These are phyloP conservation scores for Phytophthora niederhauseri DNA, from an alignment of 352 stramenopile species.

Conservation along the genomic window DNA sequence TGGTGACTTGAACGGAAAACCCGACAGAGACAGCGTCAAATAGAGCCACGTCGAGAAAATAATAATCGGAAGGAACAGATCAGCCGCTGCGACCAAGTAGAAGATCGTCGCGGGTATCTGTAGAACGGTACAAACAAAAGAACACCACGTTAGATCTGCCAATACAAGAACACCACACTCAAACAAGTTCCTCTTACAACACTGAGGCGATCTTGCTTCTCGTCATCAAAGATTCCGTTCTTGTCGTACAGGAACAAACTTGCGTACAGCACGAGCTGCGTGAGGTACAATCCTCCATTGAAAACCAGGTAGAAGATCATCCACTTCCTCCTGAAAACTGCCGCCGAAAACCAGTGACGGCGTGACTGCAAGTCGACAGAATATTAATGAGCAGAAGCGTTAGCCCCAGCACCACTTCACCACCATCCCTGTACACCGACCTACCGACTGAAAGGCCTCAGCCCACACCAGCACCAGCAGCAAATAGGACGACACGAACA, in stretches of 20 bases:
- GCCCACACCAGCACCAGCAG: conserved; percentile 92
- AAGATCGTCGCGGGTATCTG: conserved; percentile 84
- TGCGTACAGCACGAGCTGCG: conserved; percentile 89
- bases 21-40: conserved; percentile 87
- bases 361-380: conserved; percentile 56
- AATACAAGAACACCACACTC: neutral
- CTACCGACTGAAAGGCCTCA: conserved; percentile 89
- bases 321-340: conserved; percentile 84
- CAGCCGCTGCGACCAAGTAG: conserved; percentile 82
- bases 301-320: conserved; percentile 95
- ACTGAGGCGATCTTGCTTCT: conserved; percentile 72
- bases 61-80: conserved; percentile 89
- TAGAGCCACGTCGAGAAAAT: conserved; percentile 92
- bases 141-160: neutral
- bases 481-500: conserved; percentile 92
- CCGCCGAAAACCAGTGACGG: conserved; percentile 90
- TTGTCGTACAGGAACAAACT: conserved; percentile 89
- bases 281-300: conserved; percentile 89
- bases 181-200: conserved; percentile 43
- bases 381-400: conserved; percentile 5
- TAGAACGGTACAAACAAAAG: neutral
- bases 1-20: conserved; percentile 85
- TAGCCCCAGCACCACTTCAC: conserved; percentile 1
- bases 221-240: conserved; percentile 81
- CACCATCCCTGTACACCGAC: conserved; percentile 1